Conservation (phyloP, 1,284 basidiomycete species). For the Hemileia vastatrix region DNA sequence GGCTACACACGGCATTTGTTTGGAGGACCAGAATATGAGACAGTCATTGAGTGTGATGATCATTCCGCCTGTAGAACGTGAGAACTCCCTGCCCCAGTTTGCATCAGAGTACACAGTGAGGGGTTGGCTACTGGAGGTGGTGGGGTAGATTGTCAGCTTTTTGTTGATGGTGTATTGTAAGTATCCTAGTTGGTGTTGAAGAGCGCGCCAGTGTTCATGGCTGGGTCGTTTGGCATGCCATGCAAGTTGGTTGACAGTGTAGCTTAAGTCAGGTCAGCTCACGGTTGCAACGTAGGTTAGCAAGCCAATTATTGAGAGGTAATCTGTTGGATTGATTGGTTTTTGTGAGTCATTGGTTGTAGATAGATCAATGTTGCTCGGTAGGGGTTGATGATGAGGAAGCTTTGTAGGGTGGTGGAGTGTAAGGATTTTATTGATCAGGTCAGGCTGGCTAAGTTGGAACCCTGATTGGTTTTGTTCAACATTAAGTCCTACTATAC, state of each 20-base stretch:
- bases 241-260: slow-evolving; percentile 1
- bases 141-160: neutral
- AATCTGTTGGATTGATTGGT: too few relatives aligned
- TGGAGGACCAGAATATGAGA: slow-evolving; percentile 1
- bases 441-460: neutral
- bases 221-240: neutral
- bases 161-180: neutral
- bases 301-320: neutral
- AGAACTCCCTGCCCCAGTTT: slow-evolving; percentile 1
- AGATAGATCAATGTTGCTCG: too few relatives aligned
- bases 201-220: neutral
- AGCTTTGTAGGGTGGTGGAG: too few relatives aligned
- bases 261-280: slow-evolving; percentile 5
- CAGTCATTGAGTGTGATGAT: neutral
- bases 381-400: too few relatives aligned
- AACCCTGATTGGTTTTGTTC: neutral
- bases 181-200: slow-evolving; percentile 1
- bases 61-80: neutral
- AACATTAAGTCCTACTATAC: neutral
- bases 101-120: neutral
- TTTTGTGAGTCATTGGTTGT: too few relatives aligned
- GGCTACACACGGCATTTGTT: neutral
- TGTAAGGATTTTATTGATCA: too few relatives aligned
- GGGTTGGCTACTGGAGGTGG: neutral
- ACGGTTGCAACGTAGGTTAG: neutral